These are phyloP conservation scores for Tephrocybe sp. DNA, from an alignment of 768 basidiomycete species.

Conservation along the genomic window DNA sequence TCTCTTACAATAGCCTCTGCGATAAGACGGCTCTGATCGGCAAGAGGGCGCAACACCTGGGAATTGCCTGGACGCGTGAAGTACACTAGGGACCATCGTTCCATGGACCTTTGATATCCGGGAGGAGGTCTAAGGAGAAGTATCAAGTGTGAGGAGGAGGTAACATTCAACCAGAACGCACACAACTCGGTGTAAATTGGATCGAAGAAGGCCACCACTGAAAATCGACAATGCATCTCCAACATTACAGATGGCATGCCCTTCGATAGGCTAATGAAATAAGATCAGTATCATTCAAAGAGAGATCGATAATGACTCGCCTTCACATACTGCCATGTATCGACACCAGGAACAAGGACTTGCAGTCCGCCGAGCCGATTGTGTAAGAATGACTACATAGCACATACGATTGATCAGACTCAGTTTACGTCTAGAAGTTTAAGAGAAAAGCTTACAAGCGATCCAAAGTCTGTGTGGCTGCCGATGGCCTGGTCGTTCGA, in stretches of 20 bases:
- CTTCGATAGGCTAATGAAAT: slow-evolving; percentile 40
- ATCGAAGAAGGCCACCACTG: slow-evolving; percentile 21
- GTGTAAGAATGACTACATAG: slow-evolving; percentile 59
- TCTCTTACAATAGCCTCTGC: slow-evolving; percentile 40
- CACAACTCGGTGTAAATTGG: slow-evolving; percentile 21
- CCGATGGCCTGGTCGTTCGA: slow-evolving; percentile 42
- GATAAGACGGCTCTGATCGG: slow-evolving; percentile 49
- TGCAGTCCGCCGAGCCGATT: slow-evolving; percentile 72
- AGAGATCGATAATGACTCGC: slow-evolving; percentile 43
- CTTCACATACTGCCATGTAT: slow-evolving; percentile 69
- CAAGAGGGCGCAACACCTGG: slow-evolving; percentile 48
- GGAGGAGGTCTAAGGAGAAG: slow-evolving; percentile 54
- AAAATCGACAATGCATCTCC: slow-evolving; percentile 28
- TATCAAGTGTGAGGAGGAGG: too few relatives aligned
- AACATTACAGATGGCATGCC: slow-evolving; percentile 54
- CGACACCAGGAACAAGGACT: slow-evolving; percentile 59
- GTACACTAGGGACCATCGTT: slow-evolving; percentile 69
- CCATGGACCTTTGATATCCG: slow-evolving; percentile 47
- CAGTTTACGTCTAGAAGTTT: background rate
- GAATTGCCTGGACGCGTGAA: slow-evolving; percentile 64
- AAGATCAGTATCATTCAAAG: background rate
- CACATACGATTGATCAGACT: slow-evolving; percentile 22
- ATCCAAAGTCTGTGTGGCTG: slow-evolving; percentile 73
- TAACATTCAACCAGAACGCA: too few relatives aligned
- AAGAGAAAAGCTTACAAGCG: slow-evolving; percentile 41